Evolutionary conservation across 2,329 filamentous ascomycete species (phyloP).

Genomic region (Cladophialophora immunda): DNA sequence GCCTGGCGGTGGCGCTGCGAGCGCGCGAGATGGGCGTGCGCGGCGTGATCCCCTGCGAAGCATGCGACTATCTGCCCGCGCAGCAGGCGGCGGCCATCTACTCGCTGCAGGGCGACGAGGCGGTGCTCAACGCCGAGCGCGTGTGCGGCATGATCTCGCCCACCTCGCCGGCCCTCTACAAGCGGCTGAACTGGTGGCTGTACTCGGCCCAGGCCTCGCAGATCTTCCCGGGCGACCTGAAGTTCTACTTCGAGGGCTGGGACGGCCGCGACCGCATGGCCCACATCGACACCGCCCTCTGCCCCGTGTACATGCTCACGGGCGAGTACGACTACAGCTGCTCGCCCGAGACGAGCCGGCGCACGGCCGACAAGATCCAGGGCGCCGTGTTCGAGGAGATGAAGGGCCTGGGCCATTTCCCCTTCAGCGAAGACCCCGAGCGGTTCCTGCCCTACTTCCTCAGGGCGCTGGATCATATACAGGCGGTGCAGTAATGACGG

Average conservation of each 20-base stretch:
- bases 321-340: slow-evolving; percentile 44
- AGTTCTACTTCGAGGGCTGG: slow-evolving; percentile 62
- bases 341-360: slow-evolving; percentile 29
- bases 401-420: slow-evolving; percentile 38
- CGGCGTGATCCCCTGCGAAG: slow-evolving; percentile 36
- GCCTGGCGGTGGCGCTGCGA: slow-evolving; percentile 31
- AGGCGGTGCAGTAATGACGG: too few relatives aligned
- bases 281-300: slow-evolving; percentile 57
- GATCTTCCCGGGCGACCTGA: slow-evolving; percentile 60
- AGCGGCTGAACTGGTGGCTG: slow-evolving; percentile 60
- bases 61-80: slow-evolving; percentile 31
- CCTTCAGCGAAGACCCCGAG: slow-evolving; percentile 35
- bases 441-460: slow-evolving; percentile 34
- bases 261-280: slow-evolving; percentile 56
- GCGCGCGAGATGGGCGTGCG: slow-evolving; percentile 27
- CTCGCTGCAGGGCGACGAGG: slow-evolving; percentile 28
- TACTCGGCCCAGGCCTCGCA: slow-evolving; percentile 60
- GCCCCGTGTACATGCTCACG: slow-evolving; percentile 62
- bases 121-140: slow-evolving; percentile 32
- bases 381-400: slow-evolving; percentile 34
- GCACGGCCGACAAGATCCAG: slow-evolving; percentile 36
- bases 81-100: slow-evolving; percentile 30
- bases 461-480: slow-evolving; percentile 32
- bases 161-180: slow-evolving; percentile 55
- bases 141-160: slow-evolving; percentile 54